Conservation (phyloP, 2,329 filamentous ascomycete species). For the Colletotrichum filicis region DNA sequence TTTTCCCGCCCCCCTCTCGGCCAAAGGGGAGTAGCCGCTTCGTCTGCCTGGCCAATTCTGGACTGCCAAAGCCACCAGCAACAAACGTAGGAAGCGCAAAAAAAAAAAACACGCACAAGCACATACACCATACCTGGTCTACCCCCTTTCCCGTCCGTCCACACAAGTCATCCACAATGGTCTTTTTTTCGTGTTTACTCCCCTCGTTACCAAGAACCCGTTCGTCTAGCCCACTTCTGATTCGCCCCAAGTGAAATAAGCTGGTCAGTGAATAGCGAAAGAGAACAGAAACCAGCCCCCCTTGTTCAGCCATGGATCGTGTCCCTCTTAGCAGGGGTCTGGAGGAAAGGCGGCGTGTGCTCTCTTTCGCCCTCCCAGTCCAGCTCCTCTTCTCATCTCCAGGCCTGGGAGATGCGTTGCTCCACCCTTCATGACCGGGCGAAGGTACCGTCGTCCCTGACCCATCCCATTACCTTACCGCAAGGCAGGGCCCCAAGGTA, state of each 20-base stretch:
- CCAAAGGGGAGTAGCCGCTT: conserved; percentile 23
- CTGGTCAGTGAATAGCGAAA: conserved; percentile 27
- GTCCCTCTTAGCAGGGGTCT: conserved; percentile 23
- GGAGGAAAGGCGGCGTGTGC: conserved; percentile 29
- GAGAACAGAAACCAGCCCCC: conserved; percentile 30
- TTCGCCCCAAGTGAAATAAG: conserved; percentile 39
- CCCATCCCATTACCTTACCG: conserved; percentile 31
- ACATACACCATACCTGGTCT: neutral
- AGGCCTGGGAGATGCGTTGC: conserved; percentile 29
- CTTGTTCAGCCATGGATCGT: conserved; percentile 20
- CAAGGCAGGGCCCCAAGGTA: conserved; percentile 9
- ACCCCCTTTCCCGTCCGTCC: conserved; percentile 28
- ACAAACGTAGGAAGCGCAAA: neutral
- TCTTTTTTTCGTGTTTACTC: conserved; percentile 20
- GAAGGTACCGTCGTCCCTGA: conserved; percentile 22
- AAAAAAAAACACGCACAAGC: neutral
- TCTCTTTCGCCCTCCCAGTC: conserved; percentile 22
- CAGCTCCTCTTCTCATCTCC: conserved; percentile 36
- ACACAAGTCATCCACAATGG: conserved; percentile 14
- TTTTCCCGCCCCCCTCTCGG: conserved; percentile 21
- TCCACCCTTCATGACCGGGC: conserved; percentile 28
- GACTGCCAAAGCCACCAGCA: conserved; percentile 24
- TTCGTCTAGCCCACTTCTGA: conserved; percentile 26
- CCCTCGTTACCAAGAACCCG: conserved; percentile 27
- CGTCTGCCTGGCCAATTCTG: conserved; percentile 16